These are phyloP conservation scores for Pyrenophora tritici-repentis DNA, from an alignment of 2,329 filamentous ascomycete genomes.

Conservation along the genomic window DNA sequence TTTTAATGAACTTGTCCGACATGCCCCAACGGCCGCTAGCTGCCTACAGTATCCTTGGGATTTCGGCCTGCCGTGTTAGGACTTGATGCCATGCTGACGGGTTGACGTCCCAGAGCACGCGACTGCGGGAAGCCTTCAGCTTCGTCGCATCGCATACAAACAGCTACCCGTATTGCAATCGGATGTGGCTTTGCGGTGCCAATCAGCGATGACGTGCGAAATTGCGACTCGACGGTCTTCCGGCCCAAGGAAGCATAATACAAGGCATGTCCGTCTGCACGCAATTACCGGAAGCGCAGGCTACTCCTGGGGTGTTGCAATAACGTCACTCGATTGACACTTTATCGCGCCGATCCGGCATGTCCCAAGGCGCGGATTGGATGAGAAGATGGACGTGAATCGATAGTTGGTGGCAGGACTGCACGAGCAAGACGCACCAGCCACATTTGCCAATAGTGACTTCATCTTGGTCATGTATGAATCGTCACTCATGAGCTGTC, in stretches of 20 bases:
- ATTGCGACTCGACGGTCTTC: conserved; percentile 31
- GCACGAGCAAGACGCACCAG: background rate
- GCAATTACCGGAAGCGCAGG: conserved; percentile 22
- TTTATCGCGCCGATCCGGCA: background rate
- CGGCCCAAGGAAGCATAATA: conserved; percentile 21
- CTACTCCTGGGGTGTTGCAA: conserved; percentile 2
- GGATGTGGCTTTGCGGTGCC: conserved; percentile 12
- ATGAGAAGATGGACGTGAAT: background rate
- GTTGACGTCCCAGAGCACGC: background rate
- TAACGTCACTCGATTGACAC: background rate
- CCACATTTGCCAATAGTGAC: background rate
- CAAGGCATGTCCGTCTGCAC: conserved; percentile 18
- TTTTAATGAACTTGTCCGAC: background rate
- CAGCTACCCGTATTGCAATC: conserved; percentile 5
- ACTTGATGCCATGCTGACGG: background rate
- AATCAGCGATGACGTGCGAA: conserved; percentile 25
- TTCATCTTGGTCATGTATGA: background rate
- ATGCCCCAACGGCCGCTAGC: background rate
- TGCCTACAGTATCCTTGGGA: background rate
- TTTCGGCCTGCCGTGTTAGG: background rate
- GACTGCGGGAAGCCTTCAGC: background rate
- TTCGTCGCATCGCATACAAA: conserved; percentile 2
- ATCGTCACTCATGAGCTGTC: background rate
- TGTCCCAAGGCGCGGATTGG: background rate
- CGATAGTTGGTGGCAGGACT: background rate